A percentile compares a stretch with the other conserved stretches of the same genome.
Evolutionary conservation across 768 basidiomycete species (phyloP).

Genomic region (Neoboletus brunneissimus): DNA sequence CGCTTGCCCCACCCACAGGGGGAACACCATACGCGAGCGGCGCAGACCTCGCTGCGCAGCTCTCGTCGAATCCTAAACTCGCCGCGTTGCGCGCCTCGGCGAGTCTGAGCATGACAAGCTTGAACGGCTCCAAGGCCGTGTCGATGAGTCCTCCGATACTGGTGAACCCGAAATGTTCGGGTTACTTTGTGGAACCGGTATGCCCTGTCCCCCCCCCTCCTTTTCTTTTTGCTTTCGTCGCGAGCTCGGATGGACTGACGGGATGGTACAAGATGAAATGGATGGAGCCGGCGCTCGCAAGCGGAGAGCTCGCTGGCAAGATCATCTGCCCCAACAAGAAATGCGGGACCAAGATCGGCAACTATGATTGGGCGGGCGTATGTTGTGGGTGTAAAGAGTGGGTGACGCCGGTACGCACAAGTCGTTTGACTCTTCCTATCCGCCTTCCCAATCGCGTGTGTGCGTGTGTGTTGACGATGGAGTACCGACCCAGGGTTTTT

Average conservation of each 20-base stretch:
- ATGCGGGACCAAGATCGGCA: slow-evolving; percentile 89
- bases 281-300: slow-evolving; percentile 84
- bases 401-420: slow-evolving; percentile 71
- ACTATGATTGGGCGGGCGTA: slow-evolving; percentile 95
- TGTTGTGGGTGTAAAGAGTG: slow-evolving; percentile 89
- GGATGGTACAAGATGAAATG: slow-evolving; percentile 74
- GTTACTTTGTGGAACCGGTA: slow-evolving; percentile 96
- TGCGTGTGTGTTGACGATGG: not conserved
- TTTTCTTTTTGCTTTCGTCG: too few species aligned
- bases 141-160: slow-evolving; percentile 60
- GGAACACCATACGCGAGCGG: slow-evolving; percentile 14
- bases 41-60: slow-evolving; percentile 43
- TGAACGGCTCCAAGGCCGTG: slow-evolving; percentile 14
- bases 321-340: slow-evolving; percentile 90
- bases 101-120: slow-evolving; percentile 28
- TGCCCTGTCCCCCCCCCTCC: not conserved
- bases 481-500: slow-evolving; percentile 43
- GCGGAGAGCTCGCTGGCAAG: slow-evolving; percentile 83
- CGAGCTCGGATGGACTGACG: not conserved
- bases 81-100: slow-evolving; percentile 41
- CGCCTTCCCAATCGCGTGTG: not conserved
- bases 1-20: not conserved
- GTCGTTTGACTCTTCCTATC: not conserved
- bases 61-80: slow-evolving; percentile 46
- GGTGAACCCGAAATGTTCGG: slow-evolving; percentile 82